Conservation (phyloP, 805 yeast species). For the Candida nitratophila region DNA sequence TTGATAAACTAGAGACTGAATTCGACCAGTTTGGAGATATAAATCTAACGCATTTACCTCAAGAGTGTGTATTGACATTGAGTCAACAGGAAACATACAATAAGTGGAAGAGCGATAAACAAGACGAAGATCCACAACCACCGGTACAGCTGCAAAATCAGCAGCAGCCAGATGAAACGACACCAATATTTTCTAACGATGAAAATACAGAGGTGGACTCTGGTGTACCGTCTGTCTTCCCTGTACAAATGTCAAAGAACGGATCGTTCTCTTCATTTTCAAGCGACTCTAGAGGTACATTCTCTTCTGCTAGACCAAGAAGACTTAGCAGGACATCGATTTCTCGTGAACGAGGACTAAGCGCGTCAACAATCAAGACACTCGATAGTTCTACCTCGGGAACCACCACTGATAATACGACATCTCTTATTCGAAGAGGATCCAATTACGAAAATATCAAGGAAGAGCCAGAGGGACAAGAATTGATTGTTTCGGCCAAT, state of each 20-base stretch:
- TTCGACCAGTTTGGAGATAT: constrained; percentile 11
- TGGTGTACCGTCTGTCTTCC: too few relatives aligned
- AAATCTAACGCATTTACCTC: constrained; percentile 2
- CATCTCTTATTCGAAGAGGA: not conserved
- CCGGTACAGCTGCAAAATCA: not conserved
- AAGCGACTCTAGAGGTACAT: not conserved
- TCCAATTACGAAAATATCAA: not conserved
- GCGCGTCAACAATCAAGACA: not conserved
- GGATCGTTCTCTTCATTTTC: not conserved
- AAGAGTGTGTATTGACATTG: not conserved
- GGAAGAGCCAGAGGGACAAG: not conserved
- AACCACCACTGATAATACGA: not conserved
- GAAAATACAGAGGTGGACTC: not conserved
- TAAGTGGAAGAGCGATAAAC: not conserved
- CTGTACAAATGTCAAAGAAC: not conserved
- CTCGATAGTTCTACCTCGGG: not conserved
- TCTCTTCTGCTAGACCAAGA: not conserved
- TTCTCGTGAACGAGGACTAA: not conserved
- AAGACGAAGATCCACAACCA: not conserved
- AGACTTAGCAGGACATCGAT: not conserved
- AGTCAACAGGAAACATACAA: not conserved
- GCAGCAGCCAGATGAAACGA: not conserved
- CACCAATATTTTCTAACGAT: not conserved
- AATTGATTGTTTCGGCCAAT: constrained; percentile 26
- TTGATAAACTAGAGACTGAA: constrained; percentile 8